A percentile compares a stretch with the other conserved stretches of the same genome.
Evolutionary conservation across 2,329 filamentous ascomycete species (phyloP).

Genomic region (Microsporum audouinii): DNA sequence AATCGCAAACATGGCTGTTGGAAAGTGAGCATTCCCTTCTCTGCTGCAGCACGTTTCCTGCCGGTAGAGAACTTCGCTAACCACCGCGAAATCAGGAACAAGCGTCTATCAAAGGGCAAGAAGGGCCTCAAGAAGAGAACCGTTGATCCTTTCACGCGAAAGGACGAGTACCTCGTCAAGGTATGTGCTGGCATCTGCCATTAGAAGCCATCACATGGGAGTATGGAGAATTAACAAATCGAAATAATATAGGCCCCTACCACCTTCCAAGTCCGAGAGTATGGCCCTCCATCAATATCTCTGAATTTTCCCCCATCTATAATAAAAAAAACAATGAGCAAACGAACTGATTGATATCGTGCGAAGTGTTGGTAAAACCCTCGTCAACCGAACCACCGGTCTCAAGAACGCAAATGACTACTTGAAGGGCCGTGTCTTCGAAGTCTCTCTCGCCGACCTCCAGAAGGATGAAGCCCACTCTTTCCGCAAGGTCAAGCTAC

Average conservation of each 20-base stretch:
- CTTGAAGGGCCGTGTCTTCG: constrained; percentile 96
- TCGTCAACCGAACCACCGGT: constrained; percentile 99
- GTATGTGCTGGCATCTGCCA: constrained; percentile 35
- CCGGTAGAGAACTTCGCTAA: constrained; percentile 6
- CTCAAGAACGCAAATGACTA: constrained; percentile 99
- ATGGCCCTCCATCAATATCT: constrained; percentile 36
- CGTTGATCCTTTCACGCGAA: constrained; percentile 91
- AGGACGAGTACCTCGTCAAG: constrained; percentile 99
- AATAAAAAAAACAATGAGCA: constrained; percentile 7
- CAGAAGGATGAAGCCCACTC: constrained; percentile 99
- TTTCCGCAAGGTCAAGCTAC: constrained; percentile 99
- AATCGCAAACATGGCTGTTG: constrained; percentile 69
- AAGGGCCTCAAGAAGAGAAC: constrained; percentile 99
- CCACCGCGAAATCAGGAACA: constrained; percentile 57
- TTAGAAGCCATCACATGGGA: neutral
- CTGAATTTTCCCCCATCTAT: neutral
- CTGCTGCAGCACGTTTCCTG: constrained; percentile 5
- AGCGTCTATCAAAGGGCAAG: constrained; percentile 99
- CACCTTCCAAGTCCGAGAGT: constrained; percentile 94
- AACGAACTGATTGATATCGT: constrained; percentile 8
- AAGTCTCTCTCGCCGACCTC: constrained; percentile 96
- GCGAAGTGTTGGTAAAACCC: constrained; percentile 92
- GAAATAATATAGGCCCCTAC: constrained; percentile 59
- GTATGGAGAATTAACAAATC: neutral
- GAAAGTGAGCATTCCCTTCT: constrained; percentile 49